Evolutionary conservation across 2,329 filamentous ascomycete genomes (phyloP).

Genomic region (Domatiomyces globalis): DNA sequence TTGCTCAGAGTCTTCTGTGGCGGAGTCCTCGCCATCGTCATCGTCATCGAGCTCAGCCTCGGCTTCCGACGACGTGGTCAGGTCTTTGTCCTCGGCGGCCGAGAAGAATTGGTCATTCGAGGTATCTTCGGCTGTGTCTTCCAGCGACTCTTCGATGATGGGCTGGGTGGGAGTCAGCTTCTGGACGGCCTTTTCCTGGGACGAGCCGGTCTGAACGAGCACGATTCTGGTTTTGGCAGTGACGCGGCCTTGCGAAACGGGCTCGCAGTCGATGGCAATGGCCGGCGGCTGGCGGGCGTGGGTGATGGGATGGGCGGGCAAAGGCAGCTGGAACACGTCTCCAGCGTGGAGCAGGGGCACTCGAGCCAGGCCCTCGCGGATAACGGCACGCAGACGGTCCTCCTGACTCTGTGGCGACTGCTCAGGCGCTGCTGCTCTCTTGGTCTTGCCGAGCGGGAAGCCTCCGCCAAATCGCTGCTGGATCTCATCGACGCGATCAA

Average conservation of each 20-base stretch:
- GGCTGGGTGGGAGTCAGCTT: slow-evolving; percentile 34
- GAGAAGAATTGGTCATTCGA: slow-evolving; percentile 88
- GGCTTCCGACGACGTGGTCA: slow-evolving; percentile 34
- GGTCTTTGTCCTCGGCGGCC: slow-evolving; percentile 61
- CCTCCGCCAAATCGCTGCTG: slow-evolving; percentile 67
- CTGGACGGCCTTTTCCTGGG: slow-evolving; percentile 28
- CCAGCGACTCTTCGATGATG: slow-evolving; percentile 45
- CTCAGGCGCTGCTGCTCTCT: slow-evolving; percentile 6
- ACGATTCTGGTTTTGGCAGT: slow-evolving; percentile 69
- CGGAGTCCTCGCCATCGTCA: slow-evolving; percentile 48
- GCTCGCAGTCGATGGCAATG: slow-evolving; percentile 84
- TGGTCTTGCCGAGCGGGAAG: slow-evolving; percentile 17
- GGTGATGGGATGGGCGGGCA: slow-evolving; percentile 68
- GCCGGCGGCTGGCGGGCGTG: slow-evolving; percentile 73
- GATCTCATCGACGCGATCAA: slow-evolving; percentile 66
- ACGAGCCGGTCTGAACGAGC: slow-evolving; percentile 43
- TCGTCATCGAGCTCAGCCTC: slow-evolving; percentile 44
- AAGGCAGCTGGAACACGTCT: slow-evolving; percentile 65
- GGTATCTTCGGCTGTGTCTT: slow-evolving; percentile 59
- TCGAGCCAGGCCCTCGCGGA: slow-evolving; percentile 60
- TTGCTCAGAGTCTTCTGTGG: slow-evolving; percentile 37
- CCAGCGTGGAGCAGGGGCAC: slow-evolving; percentile 69
- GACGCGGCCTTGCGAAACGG: slow-evolving; percentile 75
- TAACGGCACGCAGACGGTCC: slow-evolving; percentile 31
- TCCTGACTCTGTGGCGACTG: slow-evolving; percentile 6